A percentile compares a stretch with the other conserved stretches of the same genome.
Conservation (phyloP, 2,329 filamentous ascomycete species). For the Colletotrichum horii region DNA sequence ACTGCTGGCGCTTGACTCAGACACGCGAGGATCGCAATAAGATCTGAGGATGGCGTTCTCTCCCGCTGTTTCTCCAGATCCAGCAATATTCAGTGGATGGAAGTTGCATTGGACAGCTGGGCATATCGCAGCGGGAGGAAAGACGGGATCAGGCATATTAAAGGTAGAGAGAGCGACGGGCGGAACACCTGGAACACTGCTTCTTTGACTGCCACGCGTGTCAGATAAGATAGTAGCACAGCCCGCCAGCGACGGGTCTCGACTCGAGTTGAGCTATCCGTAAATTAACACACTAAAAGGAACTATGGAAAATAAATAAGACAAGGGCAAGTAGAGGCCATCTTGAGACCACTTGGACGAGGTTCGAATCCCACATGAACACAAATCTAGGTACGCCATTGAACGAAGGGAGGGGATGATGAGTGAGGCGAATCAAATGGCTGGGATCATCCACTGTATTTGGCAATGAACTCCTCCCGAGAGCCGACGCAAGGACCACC, state of each 20-base stretch:
- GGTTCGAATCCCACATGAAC: background rate
- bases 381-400: background rate
- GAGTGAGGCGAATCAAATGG: background rate
- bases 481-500: background rate
- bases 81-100: background rate
- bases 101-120: background rate
- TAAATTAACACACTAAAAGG: background rate
- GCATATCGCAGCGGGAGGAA: background rate
- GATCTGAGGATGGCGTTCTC: background rate
- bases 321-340: background rate
- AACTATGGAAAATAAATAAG: background rate
- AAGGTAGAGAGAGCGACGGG: background rate
- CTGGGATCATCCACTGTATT: background rate
- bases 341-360: background rate
- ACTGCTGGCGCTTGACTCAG: background rate
- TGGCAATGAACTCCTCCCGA: background rate
- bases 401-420: background rate
- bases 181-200: background rate
- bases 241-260: background rate
- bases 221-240: background rate
- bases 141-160: background rate
- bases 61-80: background rate
- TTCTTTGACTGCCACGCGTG: background rate
- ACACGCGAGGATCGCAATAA: background rate
- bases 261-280: background rate